Base-by-base conservation (phyloP, 306 rosid genomes). In the Delonix regia region DNA sequence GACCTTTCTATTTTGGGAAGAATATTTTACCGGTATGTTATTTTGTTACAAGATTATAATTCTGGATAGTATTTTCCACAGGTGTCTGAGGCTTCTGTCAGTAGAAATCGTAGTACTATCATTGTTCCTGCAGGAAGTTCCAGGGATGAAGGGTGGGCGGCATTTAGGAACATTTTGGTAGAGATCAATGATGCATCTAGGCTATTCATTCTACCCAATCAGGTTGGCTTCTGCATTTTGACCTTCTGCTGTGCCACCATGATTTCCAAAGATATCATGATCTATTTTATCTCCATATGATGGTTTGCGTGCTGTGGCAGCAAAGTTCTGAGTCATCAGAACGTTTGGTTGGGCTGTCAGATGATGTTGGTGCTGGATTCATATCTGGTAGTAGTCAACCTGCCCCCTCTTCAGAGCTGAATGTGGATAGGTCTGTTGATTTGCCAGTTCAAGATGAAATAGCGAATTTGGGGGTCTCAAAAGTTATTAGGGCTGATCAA, bases 341-440 rank as follows among this genome's bases (percentile, higher is more conserved):
- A 83, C 93, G 78, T 65, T 77, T 93, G 49, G 97, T 87, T 71
- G 98, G 99, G 80, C 99, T 96, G 83, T 93, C 99, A 28, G 99
- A 96, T 79, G 99, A 96, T 75, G 99, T 96, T 80, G 99, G 99
- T 4, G 98, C 98, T 76, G 99, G 99, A 80, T 96, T 96, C 90
- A 96, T 96, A 79, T 89, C 99, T 62, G 98, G 99, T 71, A 87
- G 93, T 80, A 92, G 83, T 87, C 97, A 96, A 81, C 88, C 96
- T 71, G 86, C 89, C 30, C 80, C 97, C 30, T 85, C 90, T 79
- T 86, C 99, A 71, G 99, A 96, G 80, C 84, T 91, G 89, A 95
- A 88, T 76, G 93, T 82, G 61, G 97, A 96, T 56, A 88, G 97
- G 63, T 86, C 96, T 62, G 96, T 90, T 28, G 98, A 93, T 59